Base-by-base conservation (phyloP, 139 green algal genomes). In the Chlorella sp. region DNA sequence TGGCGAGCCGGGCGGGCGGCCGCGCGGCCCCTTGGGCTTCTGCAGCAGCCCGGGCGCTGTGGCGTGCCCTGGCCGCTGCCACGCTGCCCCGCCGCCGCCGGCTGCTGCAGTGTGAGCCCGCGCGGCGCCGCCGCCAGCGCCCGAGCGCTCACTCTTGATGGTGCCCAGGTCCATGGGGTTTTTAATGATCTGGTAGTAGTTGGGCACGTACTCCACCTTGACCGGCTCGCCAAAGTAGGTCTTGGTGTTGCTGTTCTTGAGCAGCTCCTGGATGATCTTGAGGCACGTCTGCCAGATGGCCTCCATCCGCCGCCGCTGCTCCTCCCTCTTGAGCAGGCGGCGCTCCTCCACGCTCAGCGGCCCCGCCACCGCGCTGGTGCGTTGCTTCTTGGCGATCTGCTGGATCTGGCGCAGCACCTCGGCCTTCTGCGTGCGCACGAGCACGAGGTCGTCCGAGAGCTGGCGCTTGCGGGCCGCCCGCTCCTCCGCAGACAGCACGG, bases 121-220 rank as follows among this genome's bases (percentile, higher is more conserved):
- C n/a, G n/a, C n/a, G n/a, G n/a, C n/a, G n/a, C n/a, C n/a, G n/a
- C n/a, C n/a, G n/a, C n/a, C n/a, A n/a, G n/a, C n/a, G n/a, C n/a
- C n/a, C n/a, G 38, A 33, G 23, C 6, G 41, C 71, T 74, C 74
- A 29, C 65, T 36, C 48, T 82, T 77, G 27, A 91, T 81, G 29
- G 80, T 92, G 48, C 85, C 87, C 21, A 92, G 73, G 71, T 95
- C 91, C 84, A 94, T 95, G 15, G 91, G 91, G 23, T 81, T 64
- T 41, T 90, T 95, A 70, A 96, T 88, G 14, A 93, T 79, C 1
- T 64, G 55, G 71, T 89, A 87, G 79, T 96, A 96, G 68, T 92
- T 86, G 8, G 80, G 77, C 36, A 68, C 75, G 50, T 81, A 70
- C 43, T 79, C 48, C 42, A 46, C 58, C 75, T 56, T 25, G n/a